Evolutionary conservation across 306 rosid species (phyloP).

Genomic region (Pyrus pyrifolia): DNA sequence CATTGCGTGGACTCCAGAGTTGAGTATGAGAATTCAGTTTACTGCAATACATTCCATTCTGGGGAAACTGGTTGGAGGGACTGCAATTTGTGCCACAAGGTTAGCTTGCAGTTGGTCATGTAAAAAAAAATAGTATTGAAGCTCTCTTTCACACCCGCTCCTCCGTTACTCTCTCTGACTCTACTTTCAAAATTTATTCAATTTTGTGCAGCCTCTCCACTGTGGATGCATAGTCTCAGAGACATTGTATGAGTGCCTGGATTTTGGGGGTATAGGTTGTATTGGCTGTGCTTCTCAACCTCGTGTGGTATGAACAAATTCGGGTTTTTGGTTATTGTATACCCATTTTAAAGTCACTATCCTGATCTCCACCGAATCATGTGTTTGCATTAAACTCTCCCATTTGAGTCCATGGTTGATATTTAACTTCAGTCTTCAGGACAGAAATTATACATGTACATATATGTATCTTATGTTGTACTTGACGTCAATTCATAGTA

Average conservation of each 20-base stretch:
- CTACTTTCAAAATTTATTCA: slow-evolving; percentile 4
- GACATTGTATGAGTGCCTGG: slow-evolving; percentile 71
- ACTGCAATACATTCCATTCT: slow-evolving; percentile 63
- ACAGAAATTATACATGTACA: not conserved
- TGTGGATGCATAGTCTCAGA: slow-evolving; percentile 75
- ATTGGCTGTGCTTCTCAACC: slow-evolving; percentile 48
- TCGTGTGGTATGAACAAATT: slow-evolving; percentile 46
- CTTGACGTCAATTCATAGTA: not conserved
- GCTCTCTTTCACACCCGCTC: not conserved
- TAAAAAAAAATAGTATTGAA: too few relatives aligned
- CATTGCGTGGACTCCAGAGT: slow-evolving; percentile 38
- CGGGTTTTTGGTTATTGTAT: not conserved
- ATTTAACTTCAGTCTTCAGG: not conserved
- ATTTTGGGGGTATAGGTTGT: slow-evolving; percentile 82
- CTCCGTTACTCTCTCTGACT: slow-evolving; percentile 1
- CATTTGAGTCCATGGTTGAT: slow-evolving; percentile 3
- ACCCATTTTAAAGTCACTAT: not conserved
- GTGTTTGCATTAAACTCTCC: not conserved
- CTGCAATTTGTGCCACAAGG: slow-evolving; percentile 85
- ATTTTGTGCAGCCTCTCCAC: slow-evolving; percentile 69
- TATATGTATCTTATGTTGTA: not conserved
- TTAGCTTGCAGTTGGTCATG: slow-evolving; percentile 21
- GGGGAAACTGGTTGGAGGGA: slow-evolving; percentile 93
- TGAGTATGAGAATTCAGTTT: slow-evolving; percentile 47
- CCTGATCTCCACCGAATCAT: slow-evolving; percentile 5